Base-by-base conservation (phyloP, 2,329 filamentous ascomycete genomes). In the Fusarium nanum region DNA sequence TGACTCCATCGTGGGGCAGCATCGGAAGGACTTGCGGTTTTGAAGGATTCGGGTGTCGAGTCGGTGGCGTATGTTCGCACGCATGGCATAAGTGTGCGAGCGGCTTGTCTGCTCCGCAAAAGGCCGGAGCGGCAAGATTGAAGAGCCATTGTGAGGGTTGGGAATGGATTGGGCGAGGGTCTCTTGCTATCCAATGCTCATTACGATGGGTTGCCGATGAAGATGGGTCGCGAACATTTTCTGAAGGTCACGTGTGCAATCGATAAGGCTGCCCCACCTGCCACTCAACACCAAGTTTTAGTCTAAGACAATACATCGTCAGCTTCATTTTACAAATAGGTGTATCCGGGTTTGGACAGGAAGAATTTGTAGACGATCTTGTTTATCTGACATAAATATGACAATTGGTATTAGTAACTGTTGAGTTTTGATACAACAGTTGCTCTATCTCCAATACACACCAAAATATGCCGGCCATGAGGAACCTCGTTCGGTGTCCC, bases 1-100 rank as follows among this genome's bases (percentile, higher is more conserved):
- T 89, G 86, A 13, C 87, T 85, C 92, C 92, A 94, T 82, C 91
- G 85, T 53, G 91, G 91, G 71, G 62, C 59, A 4, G 71, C 40
- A 28, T 66, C 30, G 34, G 55, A 49, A 34, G 64, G 22, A 25
- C 48, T 50, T 14, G 59, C 50, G 60, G 69, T 55, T 56, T 73
- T 72, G 76, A 77, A 76, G 60, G 75, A 70, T 49, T 77, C 73
- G 23, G 75, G 68, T 10, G 73, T 70, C 20, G 68, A 71, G 42
- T 75, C 72, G 70, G 76, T 77, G 62, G 75, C 56, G 73, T 77
- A 78, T 57, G 76, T 61, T 70, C 76, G 77, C 44, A 75, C 60
- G 56, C 69, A 72, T 25, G 75, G 70, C 32, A 62, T 48, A 8
- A 78, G 42, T 48, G 59, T 47, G 37, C 75, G 75, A 16, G 68